phyloP scores from a whole-genome alignment of 2,329 filamentous ascomycete species.

The Fusarium sp. region DNA sequence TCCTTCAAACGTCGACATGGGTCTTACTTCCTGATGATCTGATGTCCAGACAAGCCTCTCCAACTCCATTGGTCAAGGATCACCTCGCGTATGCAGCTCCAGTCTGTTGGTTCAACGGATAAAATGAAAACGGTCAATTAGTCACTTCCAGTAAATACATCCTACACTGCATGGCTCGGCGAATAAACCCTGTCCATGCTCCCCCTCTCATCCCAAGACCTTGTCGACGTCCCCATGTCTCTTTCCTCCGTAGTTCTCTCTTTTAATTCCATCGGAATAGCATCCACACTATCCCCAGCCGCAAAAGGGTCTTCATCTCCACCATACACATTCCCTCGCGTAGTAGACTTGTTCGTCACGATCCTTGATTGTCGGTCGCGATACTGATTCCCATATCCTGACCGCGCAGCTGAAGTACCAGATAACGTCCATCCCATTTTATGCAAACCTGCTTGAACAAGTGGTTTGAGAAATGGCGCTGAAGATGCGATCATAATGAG shows the following conservation, averaged over 20 bases:
- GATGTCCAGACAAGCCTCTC: background rate
- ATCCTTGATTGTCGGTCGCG: conserved; percentile 3
- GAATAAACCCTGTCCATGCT: conserved; percentile 13
- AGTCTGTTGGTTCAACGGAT: background rate
- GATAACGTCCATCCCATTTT: conserved; percentile 22
- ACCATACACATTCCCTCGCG: conserved; percentile 1
- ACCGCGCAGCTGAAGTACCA: conserved; percentile 1
- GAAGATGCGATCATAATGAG: conserved; percentile 30
- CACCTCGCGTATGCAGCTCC: background rate
- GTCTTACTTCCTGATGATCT: background rate
- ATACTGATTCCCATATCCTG: conserved; percentile 6
- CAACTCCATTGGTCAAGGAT: background rate
- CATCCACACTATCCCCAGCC: conserved; percentile 5
- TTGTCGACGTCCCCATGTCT: background rate
- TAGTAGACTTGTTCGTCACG: background rate
- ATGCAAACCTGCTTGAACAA: background rate
- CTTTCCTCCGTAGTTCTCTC: background rate
- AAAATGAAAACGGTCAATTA: background rate
- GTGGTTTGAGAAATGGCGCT: conserved; percentile 9
- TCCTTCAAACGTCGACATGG: background rate
- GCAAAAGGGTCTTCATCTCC: conserved; percentile 19
- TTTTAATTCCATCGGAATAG: conserved; percentile 8
- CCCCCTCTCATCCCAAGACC: conserved; percentile 19
- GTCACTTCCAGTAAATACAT: background rate
- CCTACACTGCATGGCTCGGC: conserved; percentile 18